Conservation (phyloP, 2,329 filamentous ascomycete species). For the Trichoderma aggressivum region DNA sequence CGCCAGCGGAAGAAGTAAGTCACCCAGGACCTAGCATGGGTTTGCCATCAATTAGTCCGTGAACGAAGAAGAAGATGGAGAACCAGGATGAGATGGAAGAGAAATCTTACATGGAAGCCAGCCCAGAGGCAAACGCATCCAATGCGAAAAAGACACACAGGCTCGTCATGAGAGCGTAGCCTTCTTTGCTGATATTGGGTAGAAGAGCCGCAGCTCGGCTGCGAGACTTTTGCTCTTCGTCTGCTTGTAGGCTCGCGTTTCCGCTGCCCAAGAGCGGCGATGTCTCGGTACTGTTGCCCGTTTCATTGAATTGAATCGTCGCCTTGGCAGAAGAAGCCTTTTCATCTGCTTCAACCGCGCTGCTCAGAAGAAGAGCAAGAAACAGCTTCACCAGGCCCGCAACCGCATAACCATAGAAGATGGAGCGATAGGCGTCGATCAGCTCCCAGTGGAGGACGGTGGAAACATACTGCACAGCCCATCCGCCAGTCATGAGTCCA, state of each 20-base stretch:
- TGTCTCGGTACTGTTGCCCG: constrained; percentile 20
- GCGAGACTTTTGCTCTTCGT: neutral
- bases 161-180: constrained; percentile 51
- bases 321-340: neutral
- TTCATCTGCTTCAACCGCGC: constrained; percentile 40
- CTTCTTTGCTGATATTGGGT: constrained; percentile 56
- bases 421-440: constrained; percentile 47
- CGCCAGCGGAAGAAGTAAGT: constrained; percentile 53
- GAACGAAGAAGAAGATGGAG: constrained; percentile 22
- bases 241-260: constrained; percentile 13
- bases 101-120: constrained; percentile 56
- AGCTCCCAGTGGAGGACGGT: constrained; percentile 40
- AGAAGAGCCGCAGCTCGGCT: constrained; percentile 36
- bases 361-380: constrained; percentile 48
- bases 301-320: too few species aligned
- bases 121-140: constrained; percentile 67
- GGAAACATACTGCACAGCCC: constrained; percentile 52
- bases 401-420: constrained; percentile 57
- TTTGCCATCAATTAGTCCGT: constrained; percentile 25
- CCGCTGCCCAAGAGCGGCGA: constrained; percentile 28
- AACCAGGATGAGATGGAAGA: constrained; percentile 33
- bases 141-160: constrained; percentile 66
- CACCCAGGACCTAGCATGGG: constrained; percentile 48
- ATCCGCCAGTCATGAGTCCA: constrained; percentile 58
- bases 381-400: constrained; percentile 57